Conservation (phyloP, 345 rosid species). For the Eucalyptus fibrosa region DNA sequence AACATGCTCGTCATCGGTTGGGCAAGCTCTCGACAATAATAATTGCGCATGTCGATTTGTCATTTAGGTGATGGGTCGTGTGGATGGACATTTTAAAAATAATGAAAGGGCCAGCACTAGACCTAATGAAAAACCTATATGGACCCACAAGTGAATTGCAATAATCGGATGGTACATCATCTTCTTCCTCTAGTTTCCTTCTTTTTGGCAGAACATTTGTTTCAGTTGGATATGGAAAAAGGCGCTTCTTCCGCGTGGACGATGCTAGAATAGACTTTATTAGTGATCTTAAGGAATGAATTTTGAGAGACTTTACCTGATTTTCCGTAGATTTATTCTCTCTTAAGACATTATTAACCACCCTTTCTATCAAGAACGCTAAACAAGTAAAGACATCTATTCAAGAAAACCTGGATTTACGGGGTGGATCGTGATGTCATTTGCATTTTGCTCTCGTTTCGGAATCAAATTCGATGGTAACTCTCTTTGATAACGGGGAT, state of each 20-base stretch:
- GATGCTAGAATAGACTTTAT: not conserved
- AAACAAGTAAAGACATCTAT: not conserved
- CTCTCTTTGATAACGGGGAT: not conserved
- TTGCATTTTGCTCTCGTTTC: not conserved
- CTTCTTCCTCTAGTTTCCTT: not conserved
- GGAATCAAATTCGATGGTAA: not conserved
- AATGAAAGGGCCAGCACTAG: not conserved
- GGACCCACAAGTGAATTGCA: not conserved
- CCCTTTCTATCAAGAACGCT: not conserved
- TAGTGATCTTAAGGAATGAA: not conserved
- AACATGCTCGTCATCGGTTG: not conserved
- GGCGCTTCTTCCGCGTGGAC: not conserved
- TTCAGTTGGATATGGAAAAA: not conserved
- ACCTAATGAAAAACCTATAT: not conserved
- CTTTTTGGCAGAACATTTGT: not conserved
- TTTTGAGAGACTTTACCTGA: not conserved
- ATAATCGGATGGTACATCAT: not conserved
- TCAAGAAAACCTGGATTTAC: not conserved
- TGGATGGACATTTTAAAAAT: not conserved
- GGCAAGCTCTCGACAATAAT: not conserved
- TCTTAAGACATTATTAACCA: not conserved
- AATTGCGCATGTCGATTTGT: not conserved
- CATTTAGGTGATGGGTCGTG: not conserved
- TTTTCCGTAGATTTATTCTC: not conserved
- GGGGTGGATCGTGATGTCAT: not conserved